A percentile compares a stretch with the other conserved stretches of the same genome.
Evolutionary conservation across 768 basidiomycete genomes (phyloP).

Genomic region (Suillus brevipes): DNA sequence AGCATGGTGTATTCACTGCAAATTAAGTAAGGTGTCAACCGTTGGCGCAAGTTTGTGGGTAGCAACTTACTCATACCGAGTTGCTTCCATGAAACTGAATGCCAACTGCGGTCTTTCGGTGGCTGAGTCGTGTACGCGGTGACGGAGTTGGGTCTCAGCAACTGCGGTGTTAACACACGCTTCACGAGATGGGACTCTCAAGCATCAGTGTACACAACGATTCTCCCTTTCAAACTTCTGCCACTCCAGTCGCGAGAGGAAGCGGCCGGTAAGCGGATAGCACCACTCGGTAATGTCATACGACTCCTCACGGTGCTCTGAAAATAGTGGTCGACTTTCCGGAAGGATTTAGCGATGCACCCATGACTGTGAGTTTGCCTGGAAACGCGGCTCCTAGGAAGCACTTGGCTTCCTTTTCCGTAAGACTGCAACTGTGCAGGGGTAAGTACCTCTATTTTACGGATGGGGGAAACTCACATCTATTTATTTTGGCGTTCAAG

Average conservation of each 20-base stretch:
- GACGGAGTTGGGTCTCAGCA: constrained; percentile 15
- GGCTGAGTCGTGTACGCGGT: constrained; percentile 22
- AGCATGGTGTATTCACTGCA: constrained; percentile 31
- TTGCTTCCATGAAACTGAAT: constrained; percentile 15
- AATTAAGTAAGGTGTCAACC: not conserved
- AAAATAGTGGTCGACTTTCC: constrained; percentile 1
- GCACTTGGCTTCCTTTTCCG: constrained; percentile 1
- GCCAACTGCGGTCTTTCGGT: constrained; percentile 20
- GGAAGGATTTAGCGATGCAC: not conserved
- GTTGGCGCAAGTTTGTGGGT: not conserved
- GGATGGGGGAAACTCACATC: not conserved
- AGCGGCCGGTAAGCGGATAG: constrained; percentile 1
- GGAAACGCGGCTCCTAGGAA: constrained; percentile 6
- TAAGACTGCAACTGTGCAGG: constrained; percentile 1
- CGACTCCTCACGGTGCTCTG: not conserved
- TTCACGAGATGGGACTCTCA: constrained; percentile 3
- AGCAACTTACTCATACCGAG: constrained; percentile 12
- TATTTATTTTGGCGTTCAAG: not conserved
- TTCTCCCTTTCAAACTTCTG: not conserved
- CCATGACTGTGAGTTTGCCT: not conserved
- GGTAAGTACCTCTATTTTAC: not conserved
- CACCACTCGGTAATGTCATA: not conserved
- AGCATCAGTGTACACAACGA: not conserved
- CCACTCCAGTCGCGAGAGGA: not conserved
- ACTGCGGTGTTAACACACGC: not conserved